A percentile compares a stretch with the other conserved stretches of the same genome.
Conservation (phyloP, 225 moss, liverwort and hornwort species). For the Sphagnum contortum region DNA sequence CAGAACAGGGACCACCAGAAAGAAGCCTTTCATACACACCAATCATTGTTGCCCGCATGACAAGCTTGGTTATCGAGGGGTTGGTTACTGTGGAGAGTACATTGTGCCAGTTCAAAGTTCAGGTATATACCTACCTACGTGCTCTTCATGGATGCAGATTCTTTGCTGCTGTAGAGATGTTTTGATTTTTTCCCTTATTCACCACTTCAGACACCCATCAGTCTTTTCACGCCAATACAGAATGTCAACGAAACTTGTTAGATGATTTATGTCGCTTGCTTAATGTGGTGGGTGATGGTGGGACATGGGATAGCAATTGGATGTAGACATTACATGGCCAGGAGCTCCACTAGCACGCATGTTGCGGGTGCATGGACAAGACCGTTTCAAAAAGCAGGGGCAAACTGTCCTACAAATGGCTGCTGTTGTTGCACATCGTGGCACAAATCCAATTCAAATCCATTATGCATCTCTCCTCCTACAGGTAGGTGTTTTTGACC, state of each 20-base stretch:
- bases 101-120: conserved; percentile 70
- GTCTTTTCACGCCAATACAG: background rate
- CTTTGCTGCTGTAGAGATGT: background rate
- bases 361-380: conserved; percentile 78
- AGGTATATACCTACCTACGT: conserved; percentile 23
- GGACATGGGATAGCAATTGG: conserved; percentile 51
- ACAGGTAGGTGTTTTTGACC: conserved; percentile 33
- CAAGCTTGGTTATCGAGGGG: conserved; percentile 61
- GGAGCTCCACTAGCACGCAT: conserved; percentile 87
- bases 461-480: conserved; percentile 88
- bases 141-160: background rate
- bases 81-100: conserved; percentile 58
- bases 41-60: conserved; percentile 59
- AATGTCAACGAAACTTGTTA: too few relatives aligned
- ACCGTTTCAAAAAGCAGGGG: conserved; percentile 52
- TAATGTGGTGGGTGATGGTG: too few relatives aligned
- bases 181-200: background rate
- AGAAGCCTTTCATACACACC: conserved; percentile 49
- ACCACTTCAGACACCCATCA: conserved; percentile 2
- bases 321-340: conserved; percentile 96
- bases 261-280: too few relatives aligned
- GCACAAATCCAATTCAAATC: conserved; percentile 70
- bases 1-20: conserved; percentile 14
- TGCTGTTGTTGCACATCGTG: conserved; percentile 69
- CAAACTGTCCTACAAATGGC: conserved; percentile 84